phyloP scores from a whole-genome alignment of 2,329 filamentous ascomycete species.

The Fusarium foetens region DNA sequence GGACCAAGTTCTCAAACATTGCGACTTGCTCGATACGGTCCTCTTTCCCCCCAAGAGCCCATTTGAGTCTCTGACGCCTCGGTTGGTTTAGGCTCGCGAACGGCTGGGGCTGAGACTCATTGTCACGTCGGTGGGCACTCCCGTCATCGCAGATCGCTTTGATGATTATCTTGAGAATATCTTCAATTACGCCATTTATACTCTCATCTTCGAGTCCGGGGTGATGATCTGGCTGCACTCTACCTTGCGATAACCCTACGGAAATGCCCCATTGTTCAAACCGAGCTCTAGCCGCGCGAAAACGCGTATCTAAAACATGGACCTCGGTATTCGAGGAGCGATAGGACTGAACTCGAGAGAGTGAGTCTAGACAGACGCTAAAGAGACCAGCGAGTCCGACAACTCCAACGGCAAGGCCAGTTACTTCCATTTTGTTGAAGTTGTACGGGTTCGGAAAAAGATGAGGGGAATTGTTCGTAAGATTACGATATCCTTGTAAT shows the following conservation, averaged over 20 bases:
- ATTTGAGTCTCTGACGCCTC: neutral
- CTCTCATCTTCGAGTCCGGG: too few species aligned
- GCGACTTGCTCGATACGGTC: neutral
- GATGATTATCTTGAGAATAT: too few species aligned
- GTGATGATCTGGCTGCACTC: too few species aligned
- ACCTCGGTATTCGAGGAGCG: conserved; percentile 21
- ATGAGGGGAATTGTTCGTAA: neutral
- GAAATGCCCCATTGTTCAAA: conserved; percentile 41
- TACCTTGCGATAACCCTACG: too few species aligned
- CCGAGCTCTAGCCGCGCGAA: conserved; percentile 19
- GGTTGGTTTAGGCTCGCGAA: too few species aligned
- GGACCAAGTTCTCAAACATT: neutral
- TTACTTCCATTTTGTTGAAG: neutral
- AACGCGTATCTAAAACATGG: conserved; percentile 9
- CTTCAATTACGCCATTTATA: too few species aligned
- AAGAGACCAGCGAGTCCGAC: conserved; percentile 29
- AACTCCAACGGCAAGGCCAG: neutral
- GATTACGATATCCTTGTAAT: neutral
- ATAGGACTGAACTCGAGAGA: conserved; percentile 29
- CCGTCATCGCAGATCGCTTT: too few species aligned
- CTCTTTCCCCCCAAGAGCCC: neutral
- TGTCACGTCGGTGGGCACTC: too few species aligned
- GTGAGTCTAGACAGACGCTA: conserved; percentile 34
- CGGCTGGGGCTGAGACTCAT: too few species aligned
- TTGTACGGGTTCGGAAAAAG: rapidly evolving